These are phyloP conservation scores for Ambispora gerdemannii DNA, from an alignment of 192 early-diverging fungal species.

Conservation along the genomic window DNA sequence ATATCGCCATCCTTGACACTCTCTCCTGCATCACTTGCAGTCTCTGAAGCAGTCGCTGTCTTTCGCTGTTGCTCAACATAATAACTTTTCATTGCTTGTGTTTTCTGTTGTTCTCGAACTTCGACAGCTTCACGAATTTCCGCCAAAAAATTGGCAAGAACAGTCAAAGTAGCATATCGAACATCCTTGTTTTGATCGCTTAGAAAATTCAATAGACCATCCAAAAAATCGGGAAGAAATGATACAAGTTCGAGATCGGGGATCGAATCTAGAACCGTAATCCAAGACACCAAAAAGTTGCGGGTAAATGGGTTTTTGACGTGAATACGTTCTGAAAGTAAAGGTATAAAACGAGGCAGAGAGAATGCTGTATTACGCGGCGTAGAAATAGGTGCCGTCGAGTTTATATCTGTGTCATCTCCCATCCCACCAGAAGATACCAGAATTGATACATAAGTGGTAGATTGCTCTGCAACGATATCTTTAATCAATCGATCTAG, in stretches of 20 bases:
- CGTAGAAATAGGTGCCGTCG: slow-evolving; percentile 45
- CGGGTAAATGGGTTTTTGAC: slow-evolving; percentile 86
- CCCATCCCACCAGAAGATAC: slow-evolving; percentile 18
- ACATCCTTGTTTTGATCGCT: slow-evolving; percentile 91
- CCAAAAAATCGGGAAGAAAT: slow-evolving; percentile 91
- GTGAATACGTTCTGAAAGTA: slow-evolving; percentile 89
- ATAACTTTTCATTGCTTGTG: slow-evolving; percentile 35
- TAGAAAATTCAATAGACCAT: slow-evolving; percentile 85
- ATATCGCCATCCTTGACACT: slow-evolving; percentile 13
- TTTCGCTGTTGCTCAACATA: slow-evolving; percentile 26
- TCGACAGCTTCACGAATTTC: slow-evolving; percentile 78
- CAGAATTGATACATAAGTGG: slow-evolving; percentile 60
- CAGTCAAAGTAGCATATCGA: slow-evolving; percentile 70
- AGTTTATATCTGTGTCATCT: slow-evolving; percentile 34
- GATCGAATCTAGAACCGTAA: slow-evolving; percentile 84
- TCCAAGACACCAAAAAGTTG: slow-evolving; percentile 94
- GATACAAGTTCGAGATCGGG: slow-evolving; percentile 92
- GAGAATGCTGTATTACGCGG: slow-evolving; percentile 76
- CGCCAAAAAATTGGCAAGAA: slow-evolving; percentile 85
- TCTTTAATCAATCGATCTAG: slow-evolving; percentile 95
- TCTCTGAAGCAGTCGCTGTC: background rate
- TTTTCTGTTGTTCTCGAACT: slow-evolving; percentile 55
- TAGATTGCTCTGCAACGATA: slow-evolving; percentile 88
- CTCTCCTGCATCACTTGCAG: slow-evolving; percentile 14
- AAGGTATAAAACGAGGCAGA: slow-evolving; percentile 88